Base-by-base conservation (phyloP, 768 basidiomycete genomes). In the Lactarius sp. region DNA sequence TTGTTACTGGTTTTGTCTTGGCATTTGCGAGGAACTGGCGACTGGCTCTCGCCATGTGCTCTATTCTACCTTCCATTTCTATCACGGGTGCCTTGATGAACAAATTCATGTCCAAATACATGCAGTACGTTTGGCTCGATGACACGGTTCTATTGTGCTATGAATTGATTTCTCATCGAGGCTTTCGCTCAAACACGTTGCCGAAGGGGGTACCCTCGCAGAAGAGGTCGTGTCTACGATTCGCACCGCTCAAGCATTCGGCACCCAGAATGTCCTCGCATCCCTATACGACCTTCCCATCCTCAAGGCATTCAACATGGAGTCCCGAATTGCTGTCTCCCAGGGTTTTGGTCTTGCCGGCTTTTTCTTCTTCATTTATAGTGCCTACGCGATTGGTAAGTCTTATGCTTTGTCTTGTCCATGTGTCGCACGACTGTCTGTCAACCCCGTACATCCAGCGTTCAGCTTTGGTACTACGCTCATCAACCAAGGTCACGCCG, bases 221-320 rank as follows among this genome's bases (percentile, higher is more conserved):
- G 94, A 97, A 75, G 94, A 96, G 72, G 92, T 91, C 67, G 88
- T 97, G 60, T 88, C 91, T 2, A 88, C 88, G 50, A 76, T 97
- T 61, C 85, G 94, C 20, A 94, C 92, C 1, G 85, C 90, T 6
- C 90, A 95, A 65, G 94, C 94, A 0, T 97, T 97, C 66, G 92
- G 91, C 44, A 87, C 85, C 0, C 89, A 92, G 72, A 76, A 71
- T 4, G 79, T 77, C 34, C 77, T 98, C 46, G 70, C 83, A 1
- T 66, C 68, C 9, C 73, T 90, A 31, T 98, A 95, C 72, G 81
- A 91, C 70, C 62, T 47, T 1, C 79, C 83, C 62, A 80, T 92
- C 66, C 74, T 78, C n/a, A 69, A 77, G 59, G 82, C 89, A 9
- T 75, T 77, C 46, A 50, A 57, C 1, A 75, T 81, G 8, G 83